Evolutionary conservation across 2,329 filamentous ascomycete genomes (phyloP).

Genomic region (Uncinocarpus reesii): DNA sequence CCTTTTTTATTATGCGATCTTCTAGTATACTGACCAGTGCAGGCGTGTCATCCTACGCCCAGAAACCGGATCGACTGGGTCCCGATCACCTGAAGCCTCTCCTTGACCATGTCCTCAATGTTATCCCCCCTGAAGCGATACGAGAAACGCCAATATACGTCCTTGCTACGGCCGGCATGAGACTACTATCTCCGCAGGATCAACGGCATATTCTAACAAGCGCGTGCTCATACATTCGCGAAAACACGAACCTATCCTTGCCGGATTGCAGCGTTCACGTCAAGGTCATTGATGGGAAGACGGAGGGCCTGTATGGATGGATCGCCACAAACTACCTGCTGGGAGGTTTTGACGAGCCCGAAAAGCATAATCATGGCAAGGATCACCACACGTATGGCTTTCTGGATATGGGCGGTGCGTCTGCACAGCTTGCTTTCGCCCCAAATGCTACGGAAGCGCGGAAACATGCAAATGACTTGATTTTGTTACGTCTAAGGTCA

Average conservation of each 20-base stretch:
- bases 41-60: constrained; percentile 78
- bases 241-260: constrained; percentile 68
- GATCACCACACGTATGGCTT: constrained; percentile 93
- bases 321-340: constrained; percentile 92
- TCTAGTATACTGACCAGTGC: constrained; percentile 10
- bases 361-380: constrained; percentile 69
- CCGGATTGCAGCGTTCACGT: constrained; percentile 86
- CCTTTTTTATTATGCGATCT: neutral
- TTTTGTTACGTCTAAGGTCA: constrained; percentile 71
- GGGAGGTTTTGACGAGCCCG: constrained; percentile 72
- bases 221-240: constrained; percentile 71
- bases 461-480: constrained; percentile 83
- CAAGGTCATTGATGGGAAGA: constrained; percentile 90
- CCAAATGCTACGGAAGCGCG: constrained; percentile 83
- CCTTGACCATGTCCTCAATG: constrained; percentile 66
- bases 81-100: constrained; percentile 69
- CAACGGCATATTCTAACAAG: constrained; percentile 62
- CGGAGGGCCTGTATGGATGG: constrained; percentile 94
- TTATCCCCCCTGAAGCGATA: constrained; percentile 66
- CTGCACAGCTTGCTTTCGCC: constrained; percentile 94
- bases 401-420: constrained; percentile 95
- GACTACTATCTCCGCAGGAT: constrained; percentile 64
- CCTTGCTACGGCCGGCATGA: constrained; percentile 92
- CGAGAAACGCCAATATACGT: constrained; percentile 84
- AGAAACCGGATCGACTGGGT: constrained; percentile 65